Evolutionary conservation across 2,329 filamentous ascomycete genomes (phyloP).

Genomic region (Samsoniella hepiali): DNA sequence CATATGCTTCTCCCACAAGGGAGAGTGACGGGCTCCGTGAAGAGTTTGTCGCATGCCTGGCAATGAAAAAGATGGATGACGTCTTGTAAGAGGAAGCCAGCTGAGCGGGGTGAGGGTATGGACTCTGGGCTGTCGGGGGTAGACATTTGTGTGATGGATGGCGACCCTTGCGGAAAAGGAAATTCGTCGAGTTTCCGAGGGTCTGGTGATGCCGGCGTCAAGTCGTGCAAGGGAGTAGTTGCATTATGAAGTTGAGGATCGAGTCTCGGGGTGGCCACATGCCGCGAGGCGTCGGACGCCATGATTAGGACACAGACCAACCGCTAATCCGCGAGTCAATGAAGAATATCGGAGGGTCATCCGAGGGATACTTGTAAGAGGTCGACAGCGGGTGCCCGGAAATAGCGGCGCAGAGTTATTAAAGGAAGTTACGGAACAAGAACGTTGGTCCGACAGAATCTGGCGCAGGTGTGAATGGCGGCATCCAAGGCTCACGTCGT

Average conservation of each 20-base stretch:
- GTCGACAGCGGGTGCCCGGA: too few species aligned
- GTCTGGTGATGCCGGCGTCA: background rate
- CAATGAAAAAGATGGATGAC: conserved; percentile 72
- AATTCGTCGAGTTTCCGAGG: background rate
- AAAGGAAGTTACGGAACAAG: too few species aligned
- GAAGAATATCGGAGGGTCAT: background rate
- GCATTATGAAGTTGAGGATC: background rate
- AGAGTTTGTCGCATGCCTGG: conserved; percentile 64
- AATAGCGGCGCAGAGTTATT: too few species aligned
- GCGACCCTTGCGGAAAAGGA: background rate
- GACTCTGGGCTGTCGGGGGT: background rate
- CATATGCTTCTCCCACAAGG: conserved; percentile 82
- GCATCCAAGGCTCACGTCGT: background rate
- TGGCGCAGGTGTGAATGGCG: too few species aligned
- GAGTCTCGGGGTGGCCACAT: conserved; percentile 4
- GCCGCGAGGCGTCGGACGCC: conserved; percentile 9
- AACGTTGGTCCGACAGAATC: too few species aligned
- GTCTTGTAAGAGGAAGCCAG: background rate
- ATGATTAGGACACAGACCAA: background rate
- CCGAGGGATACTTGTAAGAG: too few species aligned
- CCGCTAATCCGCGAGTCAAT: background rate
- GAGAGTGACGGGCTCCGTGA: conserved; percentile 67
- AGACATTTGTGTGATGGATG: background rate
- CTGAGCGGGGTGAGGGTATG: background rate
- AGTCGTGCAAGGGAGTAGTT: background rate